Evolutionary conservation across 495 filamentous ascomycete species (phyloP).

Genomic region (Penicillium coprophilum): DNA sequence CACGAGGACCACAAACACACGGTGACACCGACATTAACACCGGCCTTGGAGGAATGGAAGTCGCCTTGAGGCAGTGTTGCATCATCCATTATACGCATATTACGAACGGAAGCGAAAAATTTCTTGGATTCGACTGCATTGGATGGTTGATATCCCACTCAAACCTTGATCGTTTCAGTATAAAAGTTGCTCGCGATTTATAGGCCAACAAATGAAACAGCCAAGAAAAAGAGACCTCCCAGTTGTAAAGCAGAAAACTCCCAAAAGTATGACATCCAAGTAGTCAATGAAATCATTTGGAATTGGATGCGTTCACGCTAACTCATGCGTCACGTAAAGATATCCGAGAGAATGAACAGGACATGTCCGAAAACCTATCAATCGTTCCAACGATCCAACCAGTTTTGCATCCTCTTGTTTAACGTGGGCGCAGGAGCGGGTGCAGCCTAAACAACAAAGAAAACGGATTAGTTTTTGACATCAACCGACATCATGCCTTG

Average conservation of each 20-base stretch:
- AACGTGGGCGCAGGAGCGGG: slow-evolving; percentile 35
- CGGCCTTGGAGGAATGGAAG: slow-evolving; percentile 32
- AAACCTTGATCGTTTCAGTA: neutral
- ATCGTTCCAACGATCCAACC: slow-evolving; percentile 37
- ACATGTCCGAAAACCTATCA: slow-evolving; percentile 12
- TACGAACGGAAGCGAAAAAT: slow-evolving; percentile 8
- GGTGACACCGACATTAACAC: slow-evolving; percentile 42
- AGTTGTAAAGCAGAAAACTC: neutral
- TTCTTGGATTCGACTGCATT: slow-evolving; percentile 5
- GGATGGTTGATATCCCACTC: neutral
- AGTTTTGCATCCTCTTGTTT: slow-evolving; percentile 35
- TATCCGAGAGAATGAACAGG: slow-evolving; percentile 6
- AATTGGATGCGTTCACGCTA: neutral
- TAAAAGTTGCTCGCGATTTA: slow-evolving; percentile 6
- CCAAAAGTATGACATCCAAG: neutral
- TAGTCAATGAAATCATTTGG: neutral
- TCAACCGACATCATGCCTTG: neutral
- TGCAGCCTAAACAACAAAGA: slow-evolving; percentile 31
- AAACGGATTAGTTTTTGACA: neutral
- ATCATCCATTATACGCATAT: slow-evolving; percentile 1
- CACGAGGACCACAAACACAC: slow-evolving; percentile 30
- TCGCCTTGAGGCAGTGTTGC: slow-evolving; percentile 6
- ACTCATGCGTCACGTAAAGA: neutral
- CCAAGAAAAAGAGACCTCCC: neutral
- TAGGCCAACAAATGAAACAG: slow-evolving; percentile 5